phyloP scores from a whole-genome alignment of 176 grass and related monocot genomes.

The Musa acuminata region DNA sequence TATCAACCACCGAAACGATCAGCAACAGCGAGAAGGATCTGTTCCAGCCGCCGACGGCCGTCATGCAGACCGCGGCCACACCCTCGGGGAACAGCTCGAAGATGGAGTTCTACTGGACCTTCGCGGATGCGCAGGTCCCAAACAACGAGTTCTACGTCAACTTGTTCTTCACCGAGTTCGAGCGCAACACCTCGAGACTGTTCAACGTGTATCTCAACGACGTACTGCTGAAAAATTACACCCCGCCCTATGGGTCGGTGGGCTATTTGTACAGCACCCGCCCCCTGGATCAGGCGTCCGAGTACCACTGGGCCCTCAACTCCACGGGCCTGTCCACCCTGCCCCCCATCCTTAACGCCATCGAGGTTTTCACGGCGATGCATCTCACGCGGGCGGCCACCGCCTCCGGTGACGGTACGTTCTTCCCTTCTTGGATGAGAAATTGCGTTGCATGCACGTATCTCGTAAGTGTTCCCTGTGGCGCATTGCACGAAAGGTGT shows the following conservation, averaged over 20 bases:
- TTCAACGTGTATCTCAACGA: background rate
- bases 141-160: background rate
- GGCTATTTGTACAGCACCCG: background rate
- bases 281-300: background rate
- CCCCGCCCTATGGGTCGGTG: background rate
- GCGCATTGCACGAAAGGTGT: background rate
- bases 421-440: background rate
- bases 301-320: background rate
- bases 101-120: background rate
- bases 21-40: background rate
- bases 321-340: conserved; percentile 14
- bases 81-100: background rate
- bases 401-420: conserved; percentile 14
- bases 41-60: background rate
- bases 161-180: background rate
- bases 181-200: background rate
- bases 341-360: conserved; percentile 22
- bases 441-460: background rate
- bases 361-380: conserved; percentile 13
- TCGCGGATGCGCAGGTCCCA: no score
- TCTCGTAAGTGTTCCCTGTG: background rate
- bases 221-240: background rate
- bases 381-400: background rate
- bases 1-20: background rate
- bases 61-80: background rate